Evolutionary conservation across 768 basidiomycete genomes (phyloP).

Genomic region (Holtermannia corniformis): DNA sequence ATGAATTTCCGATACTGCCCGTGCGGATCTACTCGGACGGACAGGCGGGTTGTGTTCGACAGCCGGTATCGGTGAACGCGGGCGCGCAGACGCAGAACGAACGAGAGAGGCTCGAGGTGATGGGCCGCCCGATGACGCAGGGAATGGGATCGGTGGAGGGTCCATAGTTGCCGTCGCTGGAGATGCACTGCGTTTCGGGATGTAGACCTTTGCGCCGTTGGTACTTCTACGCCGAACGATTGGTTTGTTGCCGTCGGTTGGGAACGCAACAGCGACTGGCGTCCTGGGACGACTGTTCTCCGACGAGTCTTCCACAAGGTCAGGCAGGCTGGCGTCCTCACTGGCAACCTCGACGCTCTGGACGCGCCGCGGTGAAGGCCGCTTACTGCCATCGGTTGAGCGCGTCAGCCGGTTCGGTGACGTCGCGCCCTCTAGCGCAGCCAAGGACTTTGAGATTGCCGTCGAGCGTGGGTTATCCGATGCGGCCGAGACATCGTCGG

Average conservation of each 20-base stretch:
- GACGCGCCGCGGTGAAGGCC: neutral
- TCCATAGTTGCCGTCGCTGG: slow-evolving; percentile 1
- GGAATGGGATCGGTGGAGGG: slow-evolving; percentile 2
- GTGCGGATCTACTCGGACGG: slow-evolving; percentile 17
- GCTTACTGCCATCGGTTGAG: neutral
- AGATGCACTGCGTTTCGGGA: slow-evolving; percentile 24
- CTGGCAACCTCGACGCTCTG: slow-evolving; percentile 9
- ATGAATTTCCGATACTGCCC: slow-evolving; percentile 28
- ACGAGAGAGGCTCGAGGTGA: slow-evolving; percentile 3
- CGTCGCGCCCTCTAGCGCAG: slow-evolving; percentile 23
- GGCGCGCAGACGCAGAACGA: slow-evolving; percentile 54
- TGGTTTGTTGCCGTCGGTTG: neutral
- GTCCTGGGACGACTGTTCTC: neutral
- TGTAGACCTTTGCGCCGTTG: slow-evolving; percentile 24
- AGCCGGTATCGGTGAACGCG: neutral
- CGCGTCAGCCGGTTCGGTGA: neutral
- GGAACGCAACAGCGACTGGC: neutral
- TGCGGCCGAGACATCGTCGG: slow-evolving; percentile 1
- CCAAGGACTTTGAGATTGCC: slow-evolving; percentile 21
- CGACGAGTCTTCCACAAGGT: slow-evolving; percentile 19
- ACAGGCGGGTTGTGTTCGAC: neutral
- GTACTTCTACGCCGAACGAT: slow-evolving; percentile 13
- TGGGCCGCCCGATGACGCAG: slow-evolving; percentile 6
- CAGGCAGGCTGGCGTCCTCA: slow-evolving; percentile 3
- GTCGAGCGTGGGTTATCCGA: too few species aligned